Percentiles rank a stretch among this genome's conserved stretches.
phyloP scores from a whole-genome alignment of 169 alveolate genomes.

The Eimeria brunetti region DNA sequence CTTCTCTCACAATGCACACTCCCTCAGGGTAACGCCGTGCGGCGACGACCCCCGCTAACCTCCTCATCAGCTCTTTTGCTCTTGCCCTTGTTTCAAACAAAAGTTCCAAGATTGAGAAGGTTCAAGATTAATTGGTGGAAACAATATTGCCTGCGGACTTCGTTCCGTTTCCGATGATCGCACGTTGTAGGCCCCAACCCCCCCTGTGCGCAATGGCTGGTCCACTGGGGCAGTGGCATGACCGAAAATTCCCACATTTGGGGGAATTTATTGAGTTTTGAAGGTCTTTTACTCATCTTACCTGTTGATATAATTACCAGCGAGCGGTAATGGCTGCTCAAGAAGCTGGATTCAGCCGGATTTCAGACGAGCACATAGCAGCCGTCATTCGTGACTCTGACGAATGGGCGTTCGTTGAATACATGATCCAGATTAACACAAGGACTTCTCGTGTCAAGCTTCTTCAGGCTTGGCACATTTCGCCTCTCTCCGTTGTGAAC shows the following conservation, averaged over 20 bases:
- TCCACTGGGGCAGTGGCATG: neutral
- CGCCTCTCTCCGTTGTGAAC: constrained; percentile 61
- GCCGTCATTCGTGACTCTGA: constrained; percentile 70
- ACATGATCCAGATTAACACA: constrained; percentile 72
- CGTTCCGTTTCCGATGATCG: neutral
- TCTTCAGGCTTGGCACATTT: constrained; percentile 80
- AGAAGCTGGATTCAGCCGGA: constrained; percentile 45
- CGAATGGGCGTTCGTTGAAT: constrained; percentile 77
- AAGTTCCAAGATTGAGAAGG: neutral
- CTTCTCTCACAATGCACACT: neutral
- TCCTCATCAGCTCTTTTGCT: neutral
- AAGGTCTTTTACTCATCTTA: neutral
- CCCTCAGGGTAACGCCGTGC: neutral
- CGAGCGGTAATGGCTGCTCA: constrained; percentile 27
- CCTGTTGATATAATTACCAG: neutral
- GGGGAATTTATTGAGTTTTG: neutral
- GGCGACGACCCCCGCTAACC: neutral
- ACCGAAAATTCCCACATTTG: neutral
- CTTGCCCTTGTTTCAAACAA: too few species aligned
- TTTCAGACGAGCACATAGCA: constrained; percentile 29
- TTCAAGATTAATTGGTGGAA: neutral
- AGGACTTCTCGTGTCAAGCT: constrained; percentile 80
- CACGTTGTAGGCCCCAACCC: neutral
- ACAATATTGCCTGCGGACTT: neutral
- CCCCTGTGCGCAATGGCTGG: neutral